Evolutionary conservation across 2,329 filamentous ascomycete genomes (phyloP), one percentile per base, ranked within the genome.

Genomic region (Catunica adiposa): DNA sequence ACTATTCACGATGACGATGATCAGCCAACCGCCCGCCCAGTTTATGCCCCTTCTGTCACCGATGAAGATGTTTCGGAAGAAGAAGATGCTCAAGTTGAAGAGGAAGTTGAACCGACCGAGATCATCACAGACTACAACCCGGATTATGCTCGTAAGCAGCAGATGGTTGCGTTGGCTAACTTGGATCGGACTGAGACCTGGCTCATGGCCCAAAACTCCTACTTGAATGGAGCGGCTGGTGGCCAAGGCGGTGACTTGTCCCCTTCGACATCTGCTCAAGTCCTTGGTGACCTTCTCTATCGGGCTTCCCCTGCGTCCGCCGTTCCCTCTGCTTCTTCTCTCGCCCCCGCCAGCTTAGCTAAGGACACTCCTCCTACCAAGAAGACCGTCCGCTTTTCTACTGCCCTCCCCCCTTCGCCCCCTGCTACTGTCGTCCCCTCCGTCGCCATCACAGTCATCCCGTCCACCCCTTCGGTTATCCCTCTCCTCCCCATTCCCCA

Each of bases 181-280:
- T 71, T 92, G 53, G 86, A 92, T 67, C 82, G 89, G 60, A 97
- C 90, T 3, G 83, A 86, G 63, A 69, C 86, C 47, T 97, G 90
- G 90, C 77, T 97, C 29, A 73, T 81, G 62, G 85, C 88, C 6
- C 90, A 97, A 67, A 82, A 82, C 57, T 75, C 80, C 14, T 92
- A 94, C 62, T 76, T 90, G 57, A 75, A 81, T 46, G 82, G 82
- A 22, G 73, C 89, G 2, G 78, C 75, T 55, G 76, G 79, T 79
- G 40, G 40, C 40, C 40, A 3, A n/a, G 58, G 72, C 23, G 20
- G 17, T 26, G 51, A 37, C 23, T 40, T 56, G 3, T 52, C 52
- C 3, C 56, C 53, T 9, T 58, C 53, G 7, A 29, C 47, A 5
- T 51, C 37, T n/a, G 54, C 47, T n/a, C 42, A 54, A 25, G 26